These are phyloP conservation scores for Jacaranda copaia DNA, from an alignment of 257 asterid species.

Conservation along the genomic window DNA sequence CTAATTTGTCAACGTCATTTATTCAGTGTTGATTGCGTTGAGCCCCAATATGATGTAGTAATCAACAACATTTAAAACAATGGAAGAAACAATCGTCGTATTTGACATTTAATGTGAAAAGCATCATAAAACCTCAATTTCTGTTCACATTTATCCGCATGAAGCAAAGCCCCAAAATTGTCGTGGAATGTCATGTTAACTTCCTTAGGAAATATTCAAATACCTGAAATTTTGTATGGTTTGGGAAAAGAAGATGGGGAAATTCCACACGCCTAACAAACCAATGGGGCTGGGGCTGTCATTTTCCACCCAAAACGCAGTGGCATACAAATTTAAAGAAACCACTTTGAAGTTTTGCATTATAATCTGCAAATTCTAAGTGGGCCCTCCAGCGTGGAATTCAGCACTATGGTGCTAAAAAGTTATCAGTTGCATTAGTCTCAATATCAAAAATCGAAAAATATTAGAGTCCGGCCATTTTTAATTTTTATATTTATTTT, in stretches of 20 bases:
- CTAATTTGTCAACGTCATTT: conserved; percentile 28
- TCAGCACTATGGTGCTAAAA: too few species aligned
- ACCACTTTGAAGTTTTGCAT: too few species aligned
- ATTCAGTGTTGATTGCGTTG: conserved; percentile 17
- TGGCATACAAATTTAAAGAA: too few species aligned
- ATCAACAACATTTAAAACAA: not conserved
- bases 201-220: conserved; percentile 26
- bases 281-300: conserved; percentile 45
- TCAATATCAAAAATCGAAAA: too few species aligned
- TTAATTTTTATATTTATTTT: too few species aligned
- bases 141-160: conserved; percentile 54
- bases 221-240: conserved; percentile 21
- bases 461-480: too few species aligned
- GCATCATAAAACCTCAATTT: conserved; percentile 34
- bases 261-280: conserved; percentile 44
- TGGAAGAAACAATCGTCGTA: not conserved
- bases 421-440: too few species aligned
- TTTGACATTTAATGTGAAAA: conserved; percentile 36
- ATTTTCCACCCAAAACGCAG: conserved; percentile 13
- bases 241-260: conserved; percentile 6
- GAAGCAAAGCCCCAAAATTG: conserved; percentile 34
- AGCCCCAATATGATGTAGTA: conserved; percentile 25
- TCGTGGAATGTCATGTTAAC: conserved; percentile 28
- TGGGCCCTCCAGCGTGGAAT: too few species aligned
- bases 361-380: too few species aligned